A percentile compares a stretch with the other conserved stretches of the same genome.
phyloP scores from a whole-genome alignment of 1,284 basidiomycete genomes.

The Golubevia sp. region DNA sequence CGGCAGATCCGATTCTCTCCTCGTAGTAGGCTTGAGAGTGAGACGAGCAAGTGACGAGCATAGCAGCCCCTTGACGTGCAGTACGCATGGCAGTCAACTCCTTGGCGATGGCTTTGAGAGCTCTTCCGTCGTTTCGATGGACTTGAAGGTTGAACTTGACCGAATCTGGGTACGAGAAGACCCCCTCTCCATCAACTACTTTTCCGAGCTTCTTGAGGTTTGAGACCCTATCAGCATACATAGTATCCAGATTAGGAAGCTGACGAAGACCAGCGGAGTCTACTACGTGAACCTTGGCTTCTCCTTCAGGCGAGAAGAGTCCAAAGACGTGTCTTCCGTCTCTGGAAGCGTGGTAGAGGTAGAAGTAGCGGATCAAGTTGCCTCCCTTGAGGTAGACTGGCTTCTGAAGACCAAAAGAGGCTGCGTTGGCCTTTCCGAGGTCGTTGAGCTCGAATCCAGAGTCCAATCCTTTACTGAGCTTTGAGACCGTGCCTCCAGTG shows the following conservation, averaged over 20 bases:
- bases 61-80: constrained; percentile 30
- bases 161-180: constrained; percentile 45
- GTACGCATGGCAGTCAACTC: constrained; percentile 35
- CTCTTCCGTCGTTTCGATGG: constrained; percentile 38
- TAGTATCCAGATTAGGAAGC: constrained; percentile 46
- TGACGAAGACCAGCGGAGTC: constrained; percentile 55
- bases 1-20: constrained; percentile 17
- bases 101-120: constrained; percentile 44
- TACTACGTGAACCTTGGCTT: constrained; percentile 48
- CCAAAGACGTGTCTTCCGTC: constrained; percentile 49
- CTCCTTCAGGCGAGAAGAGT: constrained; percentile 50
- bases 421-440: constrained; percentile 15
- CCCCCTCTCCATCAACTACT: constrained; percentile 26
- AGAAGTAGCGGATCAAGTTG: constrained; percentile 41
- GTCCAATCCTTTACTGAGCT: constrained; percentile 48
- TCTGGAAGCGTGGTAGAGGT: constrained; percentile 53
- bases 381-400: constrained; percentile 44
- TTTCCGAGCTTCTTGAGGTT: constrained; percentile 33
- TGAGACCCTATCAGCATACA: constrained; percentile 50
- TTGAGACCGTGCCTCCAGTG: constrained; percentile 18
- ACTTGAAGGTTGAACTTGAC: constrained; percentile 35
- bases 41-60: constrained; percentile 47
- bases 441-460: constrained; percentile 44
- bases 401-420: constrained; percentile 8
- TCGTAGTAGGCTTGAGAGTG: constrained; percentile 53